Evolutionary conservation across 371 early-diverging fungal species (phyloP), one percentile per base, ranked within the genome.

Genomic region (Mucor indicus): DNA sequence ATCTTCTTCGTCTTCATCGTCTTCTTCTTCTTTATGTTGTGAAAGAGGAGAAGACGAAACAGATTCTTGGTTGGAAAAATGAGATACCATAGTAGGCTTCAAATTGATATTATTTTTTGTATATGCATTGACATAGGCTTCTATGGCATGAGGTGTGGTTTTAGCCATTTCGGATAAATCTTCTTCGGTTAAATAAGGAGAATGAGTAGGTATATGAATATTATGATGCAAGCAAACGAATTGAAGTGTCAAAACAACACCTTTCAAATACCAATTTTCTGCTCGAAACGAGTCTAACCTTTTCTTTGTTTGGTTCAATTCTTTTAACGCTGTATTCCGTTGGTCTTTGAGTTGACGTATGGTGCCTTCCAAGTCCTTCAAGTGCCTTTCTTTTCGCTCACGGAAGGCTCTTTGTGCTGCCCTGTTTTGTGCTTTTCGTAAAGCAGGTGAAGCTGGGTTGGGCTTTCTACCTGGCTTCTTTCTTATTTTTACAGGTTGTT

Each of bases 391-490:
- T 61, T 86, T 87, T 35, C 89, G 81, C 58, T 89, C 86, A n/a
- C 89, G 75, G 52, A 89, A 89, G 1, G 89, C 89, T 3, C 89
- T 64, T 55, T 89, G 89, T 0, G 89, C 89, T 7, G 87, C 89
- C 29, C 89, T 59, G 60, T 89, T 89, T 57, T 89, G 89, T 3
- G 86, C 89, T 42, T 86, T 88, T 27, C 89, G 81, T 38, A 86
- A 69, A 7, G 80, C 79, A 12, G 80, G 80, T 2, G 80, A 82
- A 2, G 79, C 76, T 12, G 79, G 83, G 33, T 80, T 82, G 3
- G 88, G 89, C 62, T 90, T 91, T 29, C 91, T 59, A 10, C 93
- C 93, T 1, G 91, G 89, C 15, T 62, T 62, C 38, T 62, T 62
- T 22, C 48, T 24, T 3, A 56, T 49, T 10, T 45, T 48, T 16